Percentiles rank a stretch among this genome's conserved stretches.
Conservation (phyloP, 345 rosid genomes). For the Bruguiera sexangula region DNA sequence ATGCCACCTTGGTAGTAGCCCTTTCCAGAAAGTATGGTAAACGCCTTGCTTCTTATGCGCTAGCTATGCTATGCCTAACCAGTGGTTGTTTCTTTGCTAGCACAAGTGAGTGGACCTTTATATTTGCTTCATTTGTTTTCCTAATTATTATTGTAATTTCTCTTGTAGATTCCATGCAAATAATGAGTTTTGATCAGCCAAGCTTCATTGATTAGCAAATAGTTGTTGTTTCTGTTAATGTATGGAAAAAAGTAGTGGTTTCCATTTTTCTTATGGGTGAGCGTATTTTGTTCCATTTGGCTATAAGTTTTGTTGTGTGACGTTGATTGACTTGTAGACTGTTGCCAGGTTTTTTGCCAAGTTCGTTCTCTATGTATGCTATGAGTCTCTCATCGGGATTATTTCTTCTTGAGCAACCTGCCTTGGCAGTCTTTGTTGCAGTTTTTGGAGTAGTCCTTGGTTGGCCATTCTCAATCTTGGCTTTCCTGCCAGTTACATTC, state of each 20-base stretch:
- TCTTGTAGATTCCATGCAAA: neutral
- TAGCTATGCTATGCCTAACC: conserved; percentile 94
- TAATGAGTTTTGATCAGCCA: neutral
- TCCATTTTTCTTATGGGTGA: neutral
- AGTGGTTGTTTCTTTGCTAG: conserved; percentile 99
- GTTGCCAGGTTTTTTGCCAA: conserved; percentile 82
- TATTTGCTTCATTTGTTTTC: conserved; percentile 3
- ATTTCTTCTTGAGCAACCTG: conserved; percentile 75
- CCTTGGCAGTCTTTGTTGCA: conserved; percentile 70
- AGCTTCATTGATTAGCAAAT: neutral
- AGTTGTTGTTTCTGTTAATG: neutral
- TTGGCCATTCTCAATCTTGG: conserved; percentile 95
- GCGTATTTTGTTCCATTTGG: neutral
- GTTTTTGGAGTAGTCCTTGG: conserved; percentile 85
- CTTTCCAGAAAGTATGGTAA: conserved; percentile 88
- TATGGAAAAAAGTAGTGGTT: neutral
- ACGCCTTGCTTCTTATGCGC: conserved; percentile 82
- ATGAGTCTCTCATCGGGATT: conserved; percentile 91
- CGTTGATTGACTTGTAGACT: neutral
- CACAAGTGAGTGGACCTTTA: conserved; percentile 64
- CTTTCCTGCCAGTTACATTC: conserved; percentile 74
- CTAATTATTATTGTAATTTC: neutral
- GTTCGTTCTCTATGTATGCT: conserved; percentile 98
- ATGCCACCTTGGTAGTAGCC: conserved; percentile 80
- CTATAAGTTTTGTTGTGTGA: neutral